Base-by-base conservation (phyloP, 169 alveolate genomes). In the Ichthyophthirius multifiliis region DNA sequence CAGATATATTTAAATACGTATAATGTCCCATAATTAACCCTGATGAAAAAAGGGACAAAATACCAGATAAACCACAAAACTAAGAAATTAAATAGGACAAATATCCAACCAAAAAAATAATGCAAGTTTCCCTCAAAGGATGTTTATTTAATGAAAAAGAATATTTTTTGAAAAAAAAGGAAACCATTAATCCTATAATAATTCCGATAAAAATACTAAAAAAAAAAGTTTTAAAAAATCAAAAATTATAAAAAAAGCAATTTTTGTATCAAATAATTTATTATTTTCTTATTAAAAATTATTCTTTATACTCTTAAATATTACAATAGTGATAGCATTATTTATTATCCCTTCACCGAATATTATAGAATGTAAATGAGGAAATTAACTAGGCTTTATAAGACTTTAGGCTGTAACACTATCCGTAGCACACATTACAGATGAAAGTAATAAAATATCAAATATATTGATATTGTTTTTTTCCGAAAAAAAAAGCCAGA, bases 1-100 rank as follows among this genome's bases (percentile, higher is more conserved):
- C 64, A 13, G 86, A 76, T 46, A 86, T 76, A 76, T 86, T 86
- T 62, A 77, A 81, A 82, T 82, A 86, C 5, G 92, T 82, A 55
- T 87, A 87, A 35, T 82, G 84, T 12, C 87, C 84, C 89, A 87
- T 83, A 31, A 87, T 76, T n/a, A 87, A 71, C 5, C 89, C 92
- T 65, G 89, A 83, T 47, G 80, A 82, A 65, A 87, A 83, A 71
- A 87, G 84, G 15, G 89, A 74, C 30, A 87, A 73, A 13, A 87
- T 87, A n/a, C n/a, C 77, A 37, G 77, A 67, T 13, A 37, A 37
- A 6, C 55, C 82, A 41, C 75, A 16, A 47, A 76, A 75, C 47
- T 83, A 84, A 18, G 84, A 65, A 7, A 76, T 34, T 65, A 73
- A 75, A 83, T 83, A 83, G 4, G 89, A 62, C 31, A 83, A 65